Conservation (phyloP, 495 filamentous ascomycete species). For the Aspergillus incahuasiensis region DNA sequence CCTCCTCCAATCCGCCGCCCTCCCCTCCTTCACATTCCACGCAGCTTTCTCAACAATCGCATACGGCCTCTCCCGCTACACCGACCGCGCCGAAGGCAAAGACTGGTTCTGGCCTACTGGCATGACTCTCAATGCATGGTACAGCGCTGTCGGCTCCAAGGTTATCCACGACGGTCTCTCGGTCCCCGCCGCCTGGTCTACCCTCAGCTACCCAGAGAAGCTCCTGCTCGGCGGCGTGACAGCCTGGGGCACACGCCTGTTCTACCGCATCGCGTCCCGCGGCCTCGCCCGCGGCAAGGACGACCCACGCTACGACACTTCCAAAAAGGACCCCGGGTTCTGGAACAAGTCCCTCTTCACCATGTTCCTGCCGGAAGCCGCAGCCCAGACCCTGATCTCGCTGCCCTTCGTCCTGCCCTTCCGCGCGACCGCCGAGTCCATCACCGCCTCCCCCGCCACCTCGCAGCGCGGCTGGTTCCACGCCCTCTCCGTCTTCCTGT, state of each 20-base stretch:
- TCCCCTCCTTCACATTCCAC: constrained; percentile 46
- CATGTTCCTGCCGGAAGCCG: constrained; percentile 48
- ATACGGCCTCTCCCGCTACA: constrained; percentile 42
- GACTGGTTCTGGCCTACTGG: constrained; percentile 53
- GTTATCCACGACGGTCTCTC: constrained; percentile 37
- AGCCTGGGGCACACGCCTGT: constrained; percentile 50
- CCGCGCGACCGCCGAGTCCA: constrained; percentile 18
- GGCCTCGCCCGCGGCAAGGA: constrained; percentile 45
- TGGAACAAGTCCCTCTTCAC: constrained; percentile 50
- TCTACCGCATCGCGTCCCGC: constrained; percentile 46
- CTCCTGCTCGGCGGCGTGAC: constrained; percentile 50
- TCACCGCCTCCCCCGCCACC: constrained; percentile 5
- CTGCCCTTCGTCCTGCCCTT: constrained; percentile 54
- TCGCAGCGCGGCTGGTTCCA: constrained; percentile 22
- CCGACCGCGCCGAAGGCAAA: constrained; percentile 50
- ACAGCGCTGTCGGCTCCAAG: constrained; percentile 48
- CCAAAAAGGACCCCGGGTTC: constrained; percentile 46
- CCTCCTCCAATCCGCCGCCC: constrained; percentile 47
- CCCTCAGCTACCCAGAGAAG: constrained; percentile 46
- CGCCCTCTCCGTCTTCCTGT: constrained; percentile 49
- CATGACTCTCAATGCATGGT: constrained; percentile 55
- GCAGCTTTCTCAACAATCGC: constrained; percentile 41
- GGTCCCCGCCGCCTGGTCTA: constrained; percentile 34
- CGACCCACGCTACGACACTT: constrained; percentile 48
- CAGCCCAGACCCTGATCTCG: constrained; percentile 48